Conservation (phyloP, 192 early-diverging fungal species). For the Umbelopsis vinacea region DNA sequence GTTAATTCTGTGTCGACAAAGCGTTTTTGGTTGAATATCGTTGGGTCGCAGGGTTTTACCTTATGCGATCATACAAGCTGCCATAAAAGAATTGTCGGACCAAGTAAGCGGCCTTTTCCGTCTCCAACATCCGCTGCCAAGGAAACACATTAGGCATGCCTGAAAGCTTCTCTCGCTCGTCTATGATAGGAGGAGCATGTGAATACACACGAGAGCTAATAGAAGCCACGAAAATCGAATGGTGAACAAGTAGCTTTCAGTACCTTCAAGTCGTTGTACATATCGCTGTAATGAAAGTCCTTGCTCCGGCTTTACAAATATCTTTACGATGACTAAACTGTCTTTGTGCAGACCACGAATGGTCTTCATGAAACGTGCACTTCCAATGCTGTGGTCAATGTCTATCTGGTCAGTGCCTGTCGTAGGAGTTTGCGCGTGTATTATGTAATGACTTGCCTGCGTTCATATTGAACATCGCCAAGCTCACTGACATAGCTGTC, state of each 20-base stretch:
- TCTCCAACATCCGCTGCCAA: constrained; percentile 83
- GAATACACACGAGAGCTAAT: neutral
- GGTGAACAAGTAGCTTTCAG: neutral
- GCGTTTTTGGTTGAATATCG: no score
- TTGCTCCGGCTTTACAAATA: constrained; percentile 87
- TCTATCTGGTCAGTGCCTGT: neutral
- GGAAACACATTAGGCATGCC: constrained; percentile 80
- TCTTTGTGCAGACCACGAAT: constrained; percentile 83
- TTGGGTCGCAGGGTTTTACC: constrained; percentile 42
- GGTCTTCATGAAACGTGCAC: constrained; percentile 94
- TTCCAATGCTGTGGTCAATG: constrained; percentile 69
- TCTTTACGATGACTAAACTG: constrained; percentile 86
- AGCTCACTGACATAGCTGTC: constrained; percentile 77
- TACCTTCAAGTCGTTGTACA: constrained; percentile 63
- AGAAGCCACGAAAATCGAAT: neutral
- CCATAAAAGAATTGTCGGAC: constrained; percentile 87
- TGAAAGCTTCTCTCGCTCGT: constrained; percentile 64
- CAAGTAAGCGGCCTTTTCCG: constrained; percentile 88
- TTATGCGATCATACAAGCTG: constrained; percentile 96
- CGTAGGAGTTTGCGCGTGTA: neutral
- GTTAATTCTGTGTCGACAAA: no score
- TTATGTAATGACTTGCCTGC: constrained; percentile 50
- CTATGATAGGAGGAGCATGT: constrained; percentile 37
- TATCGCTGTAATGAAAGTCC: constrained; percentile 59
- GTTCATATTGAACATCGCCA: constrained; percentile 71